Percentiles rank a stretch among this genome's conserved stretches.
Evolutionary conservation across 176 grass and related monocot genomes (phyloP).

Genomic region (Zizania latifolia): DNA sequence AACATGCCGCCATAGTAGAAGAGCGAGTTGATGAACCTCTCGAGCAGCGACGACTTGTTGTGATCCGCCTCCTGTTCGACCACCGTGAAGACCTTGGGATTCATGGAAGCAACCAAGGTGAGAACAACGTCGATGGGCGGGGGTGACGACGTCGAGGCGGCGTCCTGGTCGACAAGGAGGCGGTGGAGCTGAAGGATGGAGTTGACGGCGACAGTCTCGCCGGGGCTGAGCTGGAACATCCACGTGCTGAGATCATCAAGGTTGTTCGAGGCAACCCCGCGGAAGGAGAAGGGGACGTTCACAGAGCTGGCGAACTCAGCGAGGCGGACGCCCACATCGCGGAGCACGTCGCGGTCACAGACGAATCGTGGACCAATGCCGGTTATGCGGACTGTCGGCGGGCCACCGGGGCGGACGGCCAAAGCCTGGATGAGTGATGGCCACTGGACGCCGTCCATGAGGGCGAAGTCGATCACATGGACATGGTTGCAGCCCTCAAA

Average conservation of each 20-base stretch:
- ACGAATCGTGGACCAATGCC: slow-evolving; percentile 24
- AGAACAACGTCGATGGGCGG: slow-evolving; percentile 59
- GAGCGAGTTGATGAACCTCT: slow-evolving; percentile 65
- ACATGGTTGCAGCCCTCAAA: slow-evolving; percentile 20
- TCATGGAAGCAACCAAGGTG: slow-evolving; percentile 18
- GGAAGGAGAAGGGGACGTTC: slow-evolving; percentile 50
- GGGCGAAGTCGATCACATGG: slow-evolving; percentile 54
- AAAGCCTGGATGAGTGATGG: slow-evolving; percentile 45
- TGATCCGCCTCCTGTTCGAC: slow-evolving; percentile 80
- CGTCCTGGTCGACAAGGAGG: slow-evolving; percentile 50
- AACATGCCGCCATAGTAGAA: slow-evolving; percentile 78
- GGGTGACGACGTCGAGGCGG: neutral
- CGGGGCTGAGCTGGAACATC: slow-evolving; percentile 39
- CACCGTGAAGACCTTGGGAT: slow-evolving; percentile 59
- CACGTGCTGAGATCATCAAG: slow-evolving; percentile 41
- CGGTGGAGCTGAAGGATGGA: slow-evolving; percentile 71
- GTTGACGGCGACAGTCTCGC: slow-evolving; percentile 71
- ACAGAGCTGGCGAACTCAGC: slow-evolving; percentile 40
- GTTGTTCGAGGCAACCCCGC: slow-evolving; percentile 24
- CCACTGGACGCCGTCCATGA: slow-evolving; percentile 64
- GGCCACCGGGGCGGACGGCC: slow-evolving; percentile 15
- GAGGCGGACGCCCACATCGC: slow-evolving; percentile 54
- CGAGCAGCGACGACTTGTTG: slow-evolving; percentile 40
- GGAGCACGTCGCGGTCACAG: slow-evolving; percentile 31
- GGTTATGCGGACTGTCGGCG: slow-evolving; percentile 46